Base-by-base conservation (phyloP, 306 rosid species). In the Sindora glabra region DNA sequence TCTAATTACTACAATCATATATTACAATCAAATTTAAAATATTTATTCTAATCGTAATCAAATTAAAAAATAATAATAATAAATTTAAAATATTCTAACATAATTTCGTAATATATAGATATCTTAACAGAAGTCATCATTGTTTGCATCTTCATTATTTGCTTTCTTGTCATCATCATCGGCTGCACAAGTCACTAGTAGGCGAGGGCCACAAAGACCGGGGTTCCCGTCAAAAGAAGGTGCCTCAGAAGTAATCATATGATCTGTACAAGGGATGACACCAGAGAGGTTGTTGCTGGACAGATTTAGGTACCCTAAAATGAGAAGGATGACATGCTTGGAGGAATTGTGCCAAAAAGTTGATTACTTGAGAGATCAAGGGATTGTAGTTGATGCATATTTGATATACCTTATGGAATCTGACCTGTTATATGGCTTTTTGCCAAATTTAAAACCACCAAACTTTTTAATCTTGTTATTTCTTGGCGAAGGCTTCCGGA, bases 341-440 rank as follows among this genome's bases (percentile, higher is more conserved):
- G 54, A 48, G 84, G 84, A 56, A 82, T 65, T 2, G 72, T 26
- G n/a, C 82, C 82, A 5, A 41, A 34, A 3, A 82, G 61, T 37
- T 8, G 40, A 32, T 78, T 75, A 21, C 33, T 65, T 8, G 87
- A 78, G 59, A 82, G 79, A 58, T 82, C 82, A 51, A 75, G 81
- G 12, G 79, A 75, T 47, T 38, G 14, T 13, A 78, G 34, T 37
- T 75, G 69, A 8, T 22, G 53, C 32, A 75, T 7, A 62, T 62
- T 72, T 25, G 80, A 72, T 49, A 79, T 73, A 68, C 42, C 45
- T 16, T 29, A 25, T 0, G 72, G 74, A 53, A 78, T 76, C 10
- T 33, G 27, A 25, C 88, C 82, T 5, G 51, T 55, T 39, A 82
- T 27, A 44, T 65, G 71, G 59, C 78, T 82, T 65, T 46, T 13